Percentiles rank a stretch among this genome's conserved stretches.
Conservation (phyloP, 2,329 filamentous ascomycete species). For the Sarocladium oryzae region DNA sequence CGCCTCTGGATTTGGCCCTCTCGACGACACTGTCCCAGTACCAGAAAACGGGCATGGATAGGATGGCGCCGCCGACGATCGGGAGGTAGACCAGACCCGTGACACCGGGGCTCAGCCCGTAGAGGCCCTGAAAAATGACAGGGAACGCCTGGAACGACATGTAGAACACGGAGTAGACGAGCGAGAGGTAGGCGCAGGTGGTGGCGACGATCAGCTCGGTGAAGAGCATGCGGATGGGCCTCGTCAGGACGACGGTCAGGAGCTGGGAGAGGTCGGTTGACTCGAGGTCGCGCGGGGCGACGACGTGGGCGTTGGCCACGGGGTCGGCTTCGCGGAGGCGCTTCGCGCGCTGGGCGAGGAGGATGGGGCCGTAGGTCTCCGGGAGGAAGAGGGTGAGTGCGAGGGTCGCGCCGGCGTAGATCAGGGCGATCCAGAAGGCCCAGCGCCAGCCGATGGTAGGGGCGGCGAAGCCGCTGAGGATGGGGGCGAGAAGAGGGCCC, state of each 20-base stretch:
- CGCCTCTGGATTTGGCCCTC: conserved; percentile 40
- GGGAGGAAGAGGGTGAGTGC: conserved; percentile 56
- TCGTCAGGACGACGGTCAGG: conserved; percentile 61
- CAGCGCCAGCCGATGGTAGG: conserved; percentile 59
- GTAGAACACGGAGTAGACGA: conserved; percentile 60
- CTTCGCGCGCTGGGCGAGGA: conserved; percentile 50
- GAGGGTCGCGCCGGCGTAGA: conserved; percentile 58
- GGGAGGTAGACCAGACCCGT: conserved; percentile 64
- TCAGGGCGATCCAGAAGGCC: conserved; percentile 64
- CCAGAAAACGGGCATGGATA: conserved; percentile 56
- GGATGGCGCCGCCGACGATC: conserved; percentile 55
- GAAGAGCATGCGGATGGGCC: conserved; percentile 65
- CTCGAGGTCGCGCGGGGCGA: conserved; percentile 59
- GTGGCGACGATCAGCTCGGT: conserved; percentile 69
- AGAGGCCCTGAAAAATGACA: conserved; percentile 58
- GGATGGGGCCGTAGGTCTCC: conserved; percentile 55
- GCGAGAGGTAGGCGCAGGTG: conserved; percentile 62
- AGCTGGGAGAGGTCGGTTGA: conserved; percentile 50
- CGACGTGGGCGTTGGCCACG: conserved; percentile 29
- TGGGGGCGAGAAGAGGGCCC: conserved; percentile 60
- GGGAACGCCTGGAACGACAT: conserved; percentile 75
- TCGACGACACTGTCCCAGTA: conserved; percentile 56
- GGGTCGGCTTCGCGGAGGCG: conserved; percentile 50
- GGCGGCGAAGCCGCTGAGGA: conserved; percentile 57
- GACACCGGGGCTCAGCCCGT: conserved; percentile 56